phyloP scores from a whole-genome alignment of 352 stramenopile genomes.

The Phytopythium kandeliae region DNA sequence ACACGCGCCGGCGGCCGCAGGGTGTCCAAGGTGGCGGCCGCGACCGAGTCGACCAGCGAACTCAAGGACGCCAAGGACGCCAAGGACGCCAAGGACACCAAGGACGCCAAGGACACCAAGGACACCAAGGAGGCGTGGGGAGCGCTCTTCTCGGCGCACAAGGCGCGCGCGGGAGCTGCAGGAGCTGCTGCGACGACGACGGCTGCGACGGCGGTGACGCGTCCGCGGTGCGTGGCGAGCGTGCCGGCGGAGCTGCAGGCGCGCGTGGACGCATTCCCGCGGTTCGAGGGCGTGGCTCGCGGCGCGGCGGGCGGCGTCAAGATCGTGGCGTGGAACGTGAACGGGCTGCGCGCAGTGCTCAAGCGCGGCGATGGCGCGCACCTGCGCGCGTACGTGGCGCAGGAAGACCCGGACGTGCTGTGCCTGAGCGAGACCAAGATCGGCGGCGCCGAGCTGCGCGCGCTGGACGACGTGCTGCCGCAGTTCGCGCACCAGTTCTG shows the following conservation, averaged over 20 bases:
- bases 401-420: slow-evolving; percentile 76
- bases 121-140: slow-evolving; percentile 32
- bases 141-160: slow-evolving; percentile 22
- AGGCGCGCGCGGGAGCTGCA: slow-evolving; percentile 6
- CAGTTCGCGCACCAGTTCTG: slow-evolving; percentile 77
- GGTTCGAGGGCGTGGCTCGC: slow-evolving; percentile 48
- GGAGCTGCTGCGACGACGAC: slow-evolving; percentile 7
- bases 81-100: slow-evolving; percentile 2
- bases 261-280: slow-evolving; percentile 38
- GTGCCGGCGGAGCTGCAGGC: slow-evolving; percentile 35
- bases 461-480: slow-evolving; percentile 66
- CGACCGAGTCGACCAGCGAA: slow-evolving; percentile 11
- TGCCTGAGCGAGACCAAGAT: slow-evolving; percentile 88
- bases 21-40: slow-evolving; percentile 19
- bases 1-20: slow-evolving; percentile 3
- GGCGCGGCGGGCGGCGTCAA: slow-evolving; percentile 20
- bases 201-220: slow-evolving; percentile 11
- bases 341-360: slow-evolving; percentile 70
- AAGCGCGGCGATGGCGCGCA: slow-evolving; percentile 63
- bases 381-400: slow-evolving; percentile 65
- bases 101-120: neutral
- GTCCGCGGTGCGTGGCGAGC: slow-evolving; percentile 14
- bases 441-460: slow-evolving; percentile 56
- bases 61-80: slow-evolving; percentile 3
- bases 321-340: slow-evolving; percentile 81